A percentile compares a stretch with the other conserved stretches of the same genome.
Evolutionary conservation across 1,284 basidiomycete species (phyloP).

Genomic region (Rhizopogon hawkerae): DNA sequence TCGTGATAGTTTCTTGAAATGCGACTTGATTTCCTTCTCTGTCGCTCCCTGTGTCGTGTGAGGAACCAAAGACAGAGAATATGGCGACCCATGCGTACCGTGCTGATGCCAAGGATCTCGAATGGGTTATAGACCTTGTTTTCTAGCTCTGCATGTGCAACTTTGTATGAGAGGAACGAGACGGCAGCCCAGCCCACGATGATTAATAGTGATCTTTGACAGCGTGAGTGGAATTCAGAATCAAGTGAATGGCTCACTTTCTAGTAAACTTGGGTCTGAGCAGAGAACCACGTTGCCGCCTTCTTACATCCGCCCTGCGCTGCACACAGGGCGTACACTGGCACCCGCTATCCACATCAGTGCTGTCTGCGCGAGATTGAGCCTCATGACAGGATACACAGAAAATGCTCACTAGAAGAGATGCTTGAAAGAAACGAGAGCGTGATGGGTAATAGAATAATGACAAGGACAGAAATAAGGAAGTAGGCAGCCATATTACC

Average conservation of each 20-base stretch:
- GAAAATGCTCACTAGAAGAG: slow-evolving; percentile 27
- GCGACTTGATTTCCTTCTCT: slow-evolving; percentile 93
- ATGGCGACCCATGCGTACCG: slow-evolving; percentile 32
- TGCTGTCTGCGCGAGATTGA: slow-evolving; percentile 20
- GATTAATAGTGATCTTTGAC: slow-evolving; percentile 46
- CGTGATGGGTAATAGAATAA: slow-evolving; percentile 73
- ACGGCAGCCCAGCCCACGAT: slow-evolving; percentile 71
- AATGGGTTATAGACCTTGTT: slow-evolving; percentile 89
- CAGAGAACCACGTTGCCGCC: slow-evolving; percentile 37
- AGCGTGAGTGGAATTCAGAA: slow-evolving; percentile 10
- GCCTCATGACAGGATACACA: not conserved
- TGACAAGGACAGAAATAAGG: slow-evolving; percentile 75
- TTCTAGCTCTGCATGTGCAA: slow-evolving; percentile 51
- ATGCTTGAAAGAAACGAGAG: slow-evolving; percentile 40
- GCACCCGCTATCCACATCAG: slow-evolving; percentile 39
- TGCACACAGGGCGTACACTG: slow-evolving; percentile 58
- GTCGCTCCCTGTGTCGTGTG: slow-evolving; percentile 40
- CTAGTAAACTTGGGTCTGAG: slow-evolving; percentile 36
- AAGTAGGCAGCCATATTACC: slow-evolving; percentile 89
- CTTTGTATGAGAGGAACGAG: slow-evolving; percentile 60
- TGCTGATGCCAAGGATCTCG: slow-evolving; percentile 79
- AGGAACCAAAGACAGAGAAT: not conserved
- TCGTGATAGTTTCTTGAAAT: slow-evolving; percentile 91
- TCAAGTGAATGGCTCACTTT: slow-evolving; percentile 29
- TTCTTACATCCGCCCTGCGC: slow-evolving; percentile 43